Base-by-base conservation (phyloP, 2,329 filamentous ascomycete species). In the Calonectria hawksworthii region DNA sequence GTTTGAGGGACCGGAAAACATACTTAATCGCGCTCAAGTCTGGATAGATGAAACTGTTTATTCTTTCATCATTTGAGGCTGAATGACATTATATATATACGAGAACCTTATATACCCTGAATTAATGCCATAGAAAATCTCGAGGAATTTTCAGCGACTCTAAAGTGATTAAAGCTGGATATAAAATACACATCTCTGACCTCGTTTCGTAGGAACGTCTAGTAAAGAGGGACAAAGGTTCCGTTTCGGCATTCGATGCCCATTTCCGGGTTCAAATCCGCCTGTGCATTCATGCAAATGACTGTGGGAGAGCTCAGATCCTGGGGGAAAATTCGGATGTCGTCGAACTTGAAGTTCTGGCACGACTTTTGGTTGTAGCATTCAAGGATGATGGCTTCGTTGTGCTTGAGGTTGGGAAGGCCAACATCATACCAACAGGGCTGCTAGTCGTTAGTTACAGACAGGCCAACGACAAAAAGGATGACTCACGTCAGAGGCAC, bases 381-480 rank as follows among this genome's bases (percentile, higher is more conserved):
- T 66, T 73, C 71, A 30, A 73, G 71, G n/a, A 69, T 73, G 50
- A 73, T 73, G 59, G 59, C 71, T 10, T 73, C 71, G 23, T 73
- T 73, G 66, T 73, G 71, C 66, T 73, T 3, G 7, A 73, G 65
- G 59, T 73, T 51, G n/a, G 71, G 71, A n/a, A 73, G 71, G 10
- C 71, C 71, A 18, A 56, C 71, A 10, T 73, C 41, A 26, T 73
- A 73, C 71, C 71, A 73, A 23, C 71, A 73, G 18, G 71, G 71
- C 71, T 73, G 21, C 10, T 21, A 9, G 14, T 4, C 23, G 30
- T 69, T 41, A 73, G 66, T 9, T 47, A 26, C 18, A 21, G 14
- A 51, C 6, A 18, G 41, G n/a, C 21, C n/a, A 10, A 8, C 28
- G 14, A 6, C 5, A n/a, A 26, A 32, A 3, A 14, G 3, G 16